phyloP scores from a whole-genome alignment of 805 yeast genomes.

The Yarrowia sp. region DNA sequence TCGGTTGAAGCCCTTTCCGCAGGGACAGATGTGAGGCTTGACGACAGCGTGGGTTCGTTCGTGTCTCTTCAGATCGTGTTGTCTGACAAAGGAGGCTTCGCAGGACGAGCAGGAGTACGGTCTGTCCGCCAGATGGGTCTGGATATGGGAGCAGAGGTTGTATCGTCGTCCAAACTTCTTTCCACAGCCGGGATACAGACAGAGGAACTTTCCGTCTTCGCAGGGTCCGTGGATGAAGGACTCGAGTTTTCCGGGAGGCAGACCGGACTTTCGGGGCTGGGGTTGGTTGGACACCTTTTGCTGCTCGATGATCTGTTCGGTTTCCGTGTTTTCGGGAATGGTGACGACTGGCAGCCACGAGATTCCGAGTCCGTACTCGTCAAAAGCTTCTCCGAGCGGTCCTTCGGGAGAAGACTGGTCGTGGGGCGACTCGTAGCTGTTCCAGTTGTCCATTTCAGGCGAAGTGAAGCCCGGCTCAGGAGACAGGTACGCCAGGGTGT shows the following conservation, averaged over 20 bases:
- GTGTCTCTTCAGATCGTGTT: slow-evolving; percentile 90
- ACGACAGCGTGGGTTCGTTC: slow-evolving; percentile 78
- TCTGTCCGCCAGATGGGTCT: slow-evolving; percentile 90
- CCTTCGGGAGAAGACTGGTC: slow-evolving; percentile 13
- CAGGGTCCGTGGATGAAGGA: slow-evolving; percentile 78
- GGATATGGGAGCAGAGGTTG: slow-evolving; percentile 91
- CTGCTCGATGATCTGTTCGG: slow-evolving; percentile 35
- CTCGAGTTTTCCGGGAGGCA: slow-evolving; percentile 89
- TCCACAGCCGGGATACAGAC: slow-evolving; percentile 74
- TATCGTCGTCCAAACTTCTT: slow-evolving; percentile 84
- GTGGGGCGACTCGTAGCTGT: slow-evolving; percentile 2
- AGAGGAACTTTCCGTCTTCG: slow-evolving; percentile 63
- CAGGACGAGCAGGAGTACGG: slow-evolving; percentile 81
- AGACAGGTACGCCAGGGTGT: slow-evolving; percentile 18
- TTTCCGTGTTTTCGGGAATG: slow-evolving; percentile 36
- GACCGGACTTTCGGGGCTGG: slow-evolving; percentile 48
- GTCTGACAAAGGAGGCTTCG: slow-evolving; percentile 84
- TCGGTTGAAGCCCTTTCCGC: slow-evolving; percentile 92
- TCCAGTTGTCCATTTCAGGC: slow-evolving; percentile 25
- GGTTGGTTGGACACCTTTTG: slow-evolving; percentile 34
- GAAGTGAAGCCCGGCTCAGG: slow-evolving; percentile 22
- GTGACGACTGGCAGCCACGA: slow-evolving; percentile 41
- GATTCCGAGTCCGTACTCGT: slow-evolving; percentile 27
- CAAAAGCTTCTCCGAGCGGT: slow-evolving; percentile 2
- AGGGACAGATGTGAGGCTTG: slow-evolving; percentile 66